phyloP scores from a whole-genome alignment of 1,284 basidiomycete genomes.

The Pterulicium gracile region DNA sequence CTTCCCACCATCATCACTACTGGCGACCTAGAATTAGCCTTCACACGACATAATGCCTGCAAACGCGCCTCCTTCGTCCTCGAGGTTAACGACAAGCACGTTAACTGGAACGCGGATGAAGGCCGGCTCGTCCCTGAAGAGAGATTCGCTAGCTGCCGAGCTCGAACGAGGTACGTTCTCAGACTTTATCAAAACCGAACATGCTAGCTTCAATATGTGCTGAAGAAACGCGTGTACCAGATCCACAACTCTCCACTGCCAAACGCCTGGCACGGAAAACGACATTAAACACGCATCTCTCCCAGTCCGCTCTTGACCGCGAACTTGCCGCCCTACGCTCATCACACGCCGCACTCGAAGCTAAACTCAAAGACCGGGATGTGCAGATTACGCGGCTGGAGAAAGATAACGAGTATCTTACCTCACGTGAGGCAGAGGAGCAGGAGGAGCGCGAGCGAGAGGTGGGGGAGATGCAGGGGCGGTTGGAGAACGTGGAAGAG shows the following conservation, averaged over 20 bases:
- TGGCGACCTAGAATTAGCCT: too few relatives aligned
- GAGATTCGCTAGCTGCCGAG: conserved; percentile 55
- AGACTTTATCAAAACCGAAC: conserved; percentile 4
- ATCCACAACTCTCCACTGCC: conserved; percentile 47
- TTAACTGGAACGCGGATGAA: not conserved
- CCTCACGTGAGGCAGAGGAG: conserved; percentile 48
- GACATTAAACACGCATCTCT: conserved; percentile 45
- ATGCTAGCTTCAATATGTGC: conserved; percentile 4
- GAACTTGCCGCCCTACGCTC: conserved; percentile 48
- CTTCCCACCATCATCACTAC: too few relatives aligned
- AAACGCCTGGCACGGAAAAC: conserved; percentile 53
- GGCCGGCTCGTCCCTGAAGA: conserved; percentile 23
- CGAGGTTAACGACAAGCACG: not conserved
- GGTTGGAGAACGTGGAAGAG: conserved; percentile 2
- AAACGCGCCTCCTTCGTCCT: not conserved
- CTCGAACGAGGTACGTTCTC: conserved; percentile 44
- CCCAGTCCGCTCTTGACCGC: conserved; percentile 48
- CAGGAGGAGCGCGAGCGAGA: conserved; percentile 49
- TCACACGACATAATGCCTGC: too few relatives aligned
- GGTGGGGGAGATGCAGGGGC: conserved; percentile 22
- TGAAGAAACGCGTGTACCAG: conserved; percentile 18
- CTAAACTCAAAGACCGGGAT: conserved; percentile 51
- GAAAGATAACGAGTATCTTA: conserved; percentile 51
- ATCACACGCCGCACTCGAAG: conserved; percentile 48
- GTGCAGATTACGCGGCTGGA: conserved; percentile 44